Conservation (phyloP, 768 basidiomycete genomes). For the Chalciporus chontae region DNA sequence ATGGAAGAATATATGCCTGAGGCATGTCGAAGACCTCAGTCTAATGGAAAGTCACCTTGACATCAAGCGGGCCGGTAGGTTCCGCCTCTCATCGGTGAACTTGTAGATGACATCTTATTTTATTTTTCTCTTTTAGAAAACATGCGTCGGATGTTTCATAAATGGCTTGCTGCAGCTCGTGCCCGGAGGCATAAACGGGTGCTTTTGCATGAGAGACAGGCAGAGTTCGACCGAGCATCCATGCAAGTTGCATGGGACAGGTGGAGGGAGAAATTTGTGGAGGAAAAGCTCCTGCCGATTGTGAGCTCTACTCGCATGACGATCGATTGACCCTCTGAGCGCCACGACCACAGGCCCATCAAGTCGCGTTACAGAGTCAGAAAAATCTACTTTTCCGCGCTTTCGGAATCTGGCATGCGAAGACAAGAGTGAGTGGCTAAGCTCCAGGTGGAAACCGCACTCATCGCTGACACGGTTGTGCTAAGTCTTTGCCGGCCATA, state of each 20-base stretch:
- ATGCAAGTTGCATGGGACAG: slow-evolving; percentile 67
- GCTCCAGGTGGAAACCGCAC: background rate
- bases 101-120: slow-evolving; percentile 1
- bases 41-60: slow-evolving; percentile 84
- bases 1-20: slow-evolving; percentile 61
- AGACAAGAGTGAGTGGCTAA: slow-evolving; percentile 53
- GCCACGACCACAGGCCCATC: slow-evolving; percentile 30
- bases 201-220: slow-evolving; percentile 57
- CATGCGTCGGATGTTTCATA: slow-evolving; percentile 62
- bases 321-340: background rate
- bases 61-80: slow-evolving; percentile 73
- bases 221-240: slow-evolving; percentile 51
- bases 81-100: background rate
- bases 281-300: slow-evolving; percentile 61
- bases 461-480: slow-evolving; percentile 7
- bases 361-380: slow-evolving; percentile 55
- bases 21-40: slow-evolving; percentile 67
- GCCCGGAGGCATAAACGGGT: slow-evolving; percentile 58
- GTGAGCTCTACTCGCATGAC: slow-evolving; percentile 36
- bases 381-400: slow-evolving; percentile 61
- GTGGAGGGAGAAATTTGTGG: slow-evolving; percentile 72
- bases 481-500: slow-evolving; percentile 74
- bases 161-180: slow-evolving; percentile 63
- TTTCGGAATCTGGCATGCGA: slow-evolving; percentile 72
- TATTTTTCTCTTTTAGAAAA: slow-evolving; percentile 43